Conservation (phyloP, 768 basidiomycete genomes). For the Podaxis sp. region DNA sequence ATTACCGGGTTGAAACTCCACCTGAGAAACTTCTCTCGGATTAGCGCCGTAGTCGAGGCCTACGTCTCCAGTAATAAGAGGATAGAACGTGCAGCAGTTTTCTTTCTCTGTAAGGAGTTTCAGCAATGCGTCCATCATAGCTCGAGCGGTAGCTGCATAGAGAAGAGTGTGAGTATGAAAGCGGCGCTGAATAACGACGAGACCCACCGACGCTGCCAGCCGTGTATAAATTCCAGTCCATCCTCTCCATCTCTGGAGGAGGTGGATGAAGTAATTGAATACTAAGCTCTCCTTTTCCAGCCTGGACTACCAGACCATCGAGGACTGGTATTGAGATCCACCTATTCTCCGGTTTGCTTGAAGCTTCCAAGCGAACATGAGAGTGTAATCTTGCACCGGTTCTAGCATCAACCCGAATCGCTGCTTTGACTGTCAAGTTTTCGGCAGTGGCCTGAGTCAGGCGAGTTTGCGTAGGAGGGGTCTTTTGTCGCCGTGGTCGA, state of each 20-base stretch:
- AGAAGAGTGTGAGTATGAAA: not conserved
- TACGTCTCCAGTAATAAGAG: slow-evolving; percentile 40
- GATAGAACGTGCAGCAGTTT: slow-evolving; percentile 48
- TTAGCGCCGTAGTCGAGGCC: slow-evolving; percentile 7
- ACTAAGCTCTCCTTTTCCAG: slow-evolving; percentile 50
- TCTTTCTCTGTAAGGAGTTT: slow-evolving; percentile 41
- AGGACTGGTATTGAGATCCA: slow-evolving; percentile 45
- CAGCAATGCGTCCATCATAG: slow-evolving; percentile 63
- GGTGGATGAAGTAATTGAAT: slow-evolving; percentile 54
- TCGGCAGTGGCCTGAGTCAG: slow-evolving; percentile 33
- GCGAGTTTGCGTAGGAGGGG: slow-evolving; percentile 40
- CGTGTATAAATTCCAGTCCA: slow-evolving; percentile 66
- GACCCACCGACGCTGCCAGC: slow-evolving; percentile 56
- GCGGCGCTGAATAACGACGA: not conserved
- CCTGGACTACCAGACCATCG: slow-evolving; percentile 59
- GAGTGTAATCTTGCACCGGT: slow-evolving; percentile 56
- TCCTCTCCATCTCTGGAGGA: slow-evolving; percentile 56
- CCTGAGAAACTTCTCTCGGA: not conserved
- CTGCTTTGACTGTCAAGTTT: slow-evolving; percentile 40
- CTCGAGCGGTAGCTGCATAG: slow-evolving; percentile 52
- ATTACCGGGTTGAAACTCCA: slow-evolving; percentile 15
- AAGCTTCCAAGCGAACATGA: slow-evolving; percentile 60
- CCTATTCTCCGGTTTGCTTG: slow-evolving; percentile 51
- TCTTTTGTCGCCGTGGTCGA: slow-evolving; percentile 43
- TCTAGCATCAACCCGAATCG: slow-evolving; percentile 53